Conservation (phyloP, 352 stramenopile species). For the Phytophthora uliginosa region DNA sequence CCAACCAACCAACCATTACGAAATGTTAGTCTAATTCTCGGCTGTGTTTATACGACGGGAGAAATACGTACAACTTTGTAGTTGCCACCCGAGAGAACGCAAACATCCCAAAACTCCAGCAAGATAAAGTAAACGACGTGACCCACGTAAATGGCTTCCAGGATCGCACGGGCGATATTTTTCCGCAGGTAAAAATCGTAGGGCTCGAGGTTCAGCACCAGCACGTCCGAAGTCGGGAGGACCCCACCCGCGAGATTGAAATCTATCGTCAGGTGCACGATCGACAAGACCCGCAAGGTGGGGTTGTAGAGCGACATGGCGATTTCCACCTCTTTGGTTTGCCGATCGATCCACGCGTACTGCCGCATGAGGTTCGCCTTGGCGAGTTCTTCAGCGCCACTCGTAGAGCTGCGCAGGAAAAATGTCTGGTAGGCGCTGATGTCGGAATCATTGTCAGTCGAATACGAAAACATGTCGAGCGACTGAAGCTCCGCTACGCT, state of each 20-base stretch:
- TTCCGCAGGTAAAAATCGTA: slow-evolving; percentile 66
- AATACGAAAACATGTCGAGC: slow-evolving; percentile 75
- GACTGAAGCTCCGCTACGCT: slow-evolving; percentile 32
- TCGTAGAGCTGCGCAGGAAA: slow-evolving; percentile 59
- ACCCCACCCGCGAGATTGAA: slow-evolving; percentile 76
- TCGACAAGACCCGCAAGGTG: slow-evolving; percentile 71
- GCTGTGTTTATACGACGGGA: not conserved
- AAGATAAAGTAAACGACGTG: slow-evolving; percentile 74
- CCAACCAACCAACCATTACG: not conserved
- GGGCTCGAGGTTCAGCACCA: slow-evolving; percentile 73
- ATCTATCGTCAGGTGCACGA: slow-evolving; percentile 62
- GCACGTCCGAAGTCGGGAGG: slow-evolving; percentile 47
- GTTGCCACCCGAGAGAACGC: slow-evolving; percentile 65
- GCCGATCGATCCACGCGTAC: slow-evolving; percentile 66
- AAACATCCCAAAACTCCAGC: slow-evolving; percentile 74
- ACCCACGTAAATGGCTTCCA: slow-evolving; percentile 57
- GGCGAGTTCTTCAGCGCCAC: slow-evolving; percentile 37
- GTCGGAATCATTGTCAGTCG: slow-evolving; percentile 47
- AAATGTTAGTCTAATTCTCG: slow-evolving; percentile 2
- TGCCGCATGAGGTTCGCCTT: slow-evolving; percentile 49
- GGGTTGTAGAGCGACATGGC: slow-evolving; percentile 72
- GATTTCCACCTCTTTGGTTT: slow-evolving; percentile 68
- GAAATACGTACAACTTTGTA: slow-evolving; percentile 48
- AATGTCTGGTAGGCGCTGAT: slow-evolving; percentile 64
- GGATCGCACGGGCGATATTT: slow-evolving; percentile 53